Base-by-base conservation (phyloP, 2,329 filamentous ascomycete species). In the Verruconis gallopava region DNA sequence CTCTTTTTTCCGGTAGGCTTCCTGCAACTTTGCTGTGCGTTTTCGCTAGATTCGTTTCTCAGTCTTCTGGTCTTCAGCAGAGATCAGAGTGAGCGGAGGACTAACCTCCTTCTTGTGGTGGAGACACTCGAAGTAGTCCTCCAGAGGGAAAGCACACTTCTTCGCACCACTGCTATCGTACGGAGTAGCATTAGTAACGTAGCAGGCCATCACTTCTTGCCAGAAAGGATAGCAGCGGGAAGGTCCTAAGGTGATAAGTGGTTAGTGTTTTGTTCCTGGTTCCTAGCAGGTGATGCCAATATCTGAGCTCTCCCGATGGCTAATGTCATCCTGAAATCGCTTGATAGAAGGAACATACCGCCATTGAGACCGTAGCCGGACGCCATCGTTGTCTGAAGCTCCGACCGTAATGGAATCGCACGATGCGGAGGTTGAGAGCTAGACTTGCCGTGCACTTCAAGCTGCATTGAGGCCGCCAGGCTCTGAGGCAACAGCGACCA, bases 111-210 rank as follows among this genome's bases (percentile, higher is more conserved):
- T 98, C 72, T 82, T 86, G 72, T 98, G 91, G 64, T 98, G 91
- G 59, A 98, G 68, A 65, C 93, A 98, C 69, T 98, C 91, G 62
- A 95, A 93, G 71, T 98, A 98, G 62, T 98, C 91, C 62, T 98
- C 91, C 51, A 96, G 71, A 3, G 78, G 75, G 13, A 83, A 80
- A 14, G 73, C 68, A 62, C 93, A 98, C 67, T 93, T 93, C 64
- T 79, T 81, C 4, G 25, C 32, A 13, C 44, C 44, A 69, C 88
- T 91, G 51, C 77, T 71, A 57, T 88, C 81, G 43, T 89, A 82
- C 50, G 81, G 69, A 50, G 73, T 75, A 43, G 85, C 85, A 69
- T 96, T 96, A 59, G 94, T 79, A 47, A 95, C 86, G 64, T 98
- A 98, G 77, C 91, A 98, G 56, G 86, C 86, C 61, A 98, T 82